Base-by-base conservation (phyloP, 2,329 filamentous ascomycete species). In the Pyrenophora tritici-repentis region DNA sequence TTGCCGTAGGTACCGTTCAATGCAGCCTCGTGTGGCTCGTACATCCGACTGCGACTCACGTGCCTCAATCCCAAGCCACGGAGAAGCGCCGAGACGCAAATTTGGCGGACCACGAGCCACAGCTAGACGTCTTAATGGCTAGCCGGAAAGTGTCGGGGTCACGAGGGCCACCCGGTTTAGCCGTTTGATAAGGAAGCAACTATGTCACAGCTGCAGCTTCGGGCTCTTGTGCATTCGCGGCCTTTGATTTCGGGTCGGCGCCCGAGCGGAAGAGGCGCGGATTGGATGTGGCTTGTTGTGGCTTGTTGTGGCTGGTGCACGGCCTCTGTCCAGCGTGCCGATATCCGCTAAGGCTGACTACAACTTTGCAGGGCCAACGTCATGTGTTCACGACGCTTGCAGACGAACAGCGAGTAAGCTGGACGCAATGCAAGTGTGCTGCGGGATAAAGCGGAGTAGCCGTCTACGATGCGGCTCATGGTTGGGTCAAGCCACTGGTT, bases 261-360 rank as follows among this genome's bases (percentile, higher is more conserved):
- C 17, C 42, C 26, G 29, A 33, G 8, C 7, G 13, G n/a, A 20
- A 8, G 12, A 31, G 12, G 20, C 52, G 26, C 31, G 53, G 62
- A 66, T 65, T 66, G 60, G 62, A 45, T 64, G 62, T 65, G 62
- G 62, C 62, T 39, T 57, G 47, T 16, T 64, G 62, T 65, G 62
- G 62, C 62, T 39, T 57, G 47, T 16, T 53, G 61, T 63, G 60
- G 61, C 60, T 63, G 50, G 57, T 62, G 62, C 63, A 66, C 63
- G 57, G 57, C 38, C 59, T 55, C 5, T 39, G 50, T 50, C 53
- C 47, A 37, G 52, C 53, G 33, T 51, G 48, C 48, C 48, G 48
- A 35, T 37, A 29, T 18, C 38, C 48, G 32, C 58, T 56, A 62
- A 66, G 62, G 62, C 62, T 61, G 54, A 58, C 57, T 50, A 47